A percentile compares a stretch with the other conserved stretches of the same genome.
Conservation (phyloP, 192 early-diverging fungal species). For the Coemansia sp. region DNA sequence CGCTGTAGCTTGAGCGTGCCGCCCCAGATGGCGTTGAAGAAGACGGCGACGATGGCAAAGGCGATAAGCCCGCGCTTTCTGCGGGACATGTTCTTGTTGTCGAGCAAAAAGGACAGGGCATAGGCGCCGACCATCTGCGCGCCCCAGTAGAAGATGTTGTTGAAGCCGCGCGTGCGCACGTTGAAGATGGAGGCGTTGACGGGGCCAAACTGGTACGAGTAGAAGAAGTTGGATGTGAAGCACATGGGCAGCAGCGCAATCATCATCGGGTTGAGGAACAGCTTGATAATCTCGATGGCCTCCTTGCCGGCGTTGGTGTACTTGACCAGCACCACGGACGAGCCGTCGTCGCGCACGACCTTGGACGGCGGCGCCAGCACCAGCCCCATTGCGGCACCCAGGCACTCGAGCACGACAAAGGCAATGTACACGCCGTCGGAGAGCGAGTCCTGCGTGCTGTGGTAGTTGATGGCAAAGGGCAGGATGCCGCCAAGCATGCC, state of each 20-base stretch:
- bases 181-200: conserved; percentile 72
- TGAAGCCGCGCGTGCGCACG: conserved; percentile 70
- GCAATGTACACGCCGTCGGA: conserved; percentile 70
- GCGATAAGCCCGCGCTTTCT: conserved; percentile 62
- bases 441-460: conserved; percentile 40
- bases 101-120: conserved; percentile 64
- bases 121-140: conserved; percentile 74
- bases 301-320: conserved; percentile 65
- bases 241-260: conserved; percentile 68
- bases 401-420: conserved; percentile 73
- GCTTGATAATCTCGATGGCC: conserved; percentile 46
- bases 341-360: conserved; percentile 68
- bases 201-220: conserved; percentile 75
- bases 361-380: conserved; percentile 60
- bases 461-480: conserved; percentile 67
- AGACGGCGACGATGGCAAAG: conserved; percentile 44
- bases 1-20: conserved; percentile 63
- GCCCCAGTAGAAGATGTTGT: conserved; percentile 80
- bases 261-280: conserved; percentile 65
- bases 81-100: conserved; percentile 55
- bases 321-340: conserved; percentile 62
- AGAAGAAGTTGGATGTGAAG: conserved; percentile 83
- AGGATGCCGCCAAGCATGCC: conserved; percentile 76
- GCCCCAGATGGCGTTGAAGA: conserved; percentile 62
- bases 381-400: conserved; percentile 60